phyloP scores from a whole-genome alignment of 1,139 yeast species.

The Pneumocystis jirovecii region DNA sequence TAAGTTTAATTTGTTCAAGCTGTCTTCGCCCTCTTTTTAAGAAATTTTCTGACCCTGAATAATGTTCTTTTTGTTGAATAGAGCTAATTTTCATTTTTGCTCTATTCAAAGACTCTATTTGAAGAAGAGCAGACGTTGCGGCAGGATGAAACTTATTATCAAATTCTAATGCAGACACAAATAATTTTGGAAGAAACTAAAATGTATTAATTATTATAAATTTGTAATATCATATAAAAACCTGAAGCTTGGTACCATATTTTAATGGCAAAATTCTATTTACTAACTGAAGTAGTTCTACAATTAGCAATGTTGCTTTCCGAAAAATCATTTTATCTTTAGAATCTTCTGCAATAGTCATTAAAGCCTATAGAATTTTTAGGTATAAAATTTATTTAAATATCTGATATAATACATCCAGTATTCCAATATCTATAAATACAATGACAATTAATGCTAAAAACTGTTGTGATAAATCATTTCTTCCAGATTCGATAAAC shows the following conservation, averaged over 20 bases:
- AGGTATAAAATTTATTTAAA: not conserved
- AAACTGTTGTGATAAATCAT: slow-evolving; percentile 34
- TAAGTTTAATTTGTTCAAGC: slow-evolving; percentile 31
- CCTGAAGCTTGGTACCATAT: slow-evolving; percentile 19
- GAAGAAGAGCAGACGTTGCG: slow-evolving; percentile 26
- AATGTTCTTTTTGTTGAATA: not conserved
- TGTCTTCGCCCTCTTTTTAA: slow-evolving; percentile 22
- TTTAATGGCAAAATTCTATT: slow-evolving; percentile 38
- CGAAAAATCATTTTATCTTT: slow-evolving; percentile 34
- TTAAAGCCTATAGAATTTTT: slow-evolving; percentile 23
- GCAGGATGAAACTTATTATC: slow-evolving; percentile 14
- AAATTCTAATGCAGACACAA: slow-evolving; percentile 21
- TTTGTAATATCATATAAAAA: not conserved
- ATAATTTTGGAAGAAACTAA: slow-evolving; percentile 21
- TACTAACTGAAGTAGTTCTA: slow-evolving; percentile 46
- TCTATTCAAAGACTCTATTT: slow-evolving; percentile 26
- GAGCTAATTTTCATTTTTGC: slow-evolving; percentile 2
- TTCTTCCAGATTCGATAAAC: slow-evolving; percentile 2
- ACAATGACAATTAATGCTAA: slow-evolving; percentile 43
- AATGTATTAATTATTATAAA: not conserved
- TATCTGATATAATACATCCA: slow-evolving; percentile 21
- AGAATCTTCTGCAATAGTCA: slow-evolving; percentile 35
- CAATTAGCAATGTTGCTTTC: slow-evolving; percentile 48
- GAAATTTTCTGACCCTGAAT: not conserved
- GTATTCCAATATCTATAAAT: slow-evolving; percentile 42